Percentiles rank a stretch among this genome's conserved stretches.
Conservation (phyloP, 352 stramenopile genomes). For the Pythium dissimile region DNA sequence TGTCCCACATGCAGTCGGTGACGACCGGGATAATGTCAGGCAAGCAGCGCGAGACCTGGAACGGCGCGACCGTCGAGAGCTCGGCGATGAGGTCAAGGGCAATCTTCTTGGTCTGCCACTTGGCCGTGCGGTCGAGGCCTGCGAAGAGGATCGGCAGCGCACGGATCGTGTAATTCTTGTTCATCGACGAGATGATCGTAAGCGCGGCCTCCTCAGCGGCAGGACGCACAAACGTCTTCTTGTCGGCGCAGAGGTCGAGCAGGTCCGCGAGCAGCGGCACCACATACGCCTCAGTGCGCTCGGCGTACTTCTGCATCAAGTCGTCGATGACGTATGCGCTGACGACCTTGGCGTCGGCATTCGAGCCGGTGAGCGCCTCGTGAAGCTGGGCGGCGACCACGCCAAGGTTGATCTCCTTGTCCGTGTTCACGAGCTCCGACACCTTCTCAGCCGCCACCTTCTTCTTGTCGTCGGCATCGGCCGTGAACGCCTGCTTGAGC, state of each 20-base stretch:
- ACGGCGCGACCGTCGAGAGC: constrained; percentile 91
- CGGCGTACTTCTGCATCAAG: constrained; percentile 84
- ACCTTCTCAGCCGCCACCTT: constrained; percentile 84
- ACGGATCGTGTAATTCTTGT: constrained; percentile 86
- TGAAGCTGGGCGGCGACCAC: constrained; percentile 70
- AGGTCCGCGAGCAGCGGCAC: constrained; percentile 62
- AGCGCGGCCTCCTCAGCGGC: constrained; percentile 72
- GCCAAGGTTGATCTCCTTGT: constrained; percentile 70
- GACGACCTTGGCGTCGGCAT: constrained; percentile 69
- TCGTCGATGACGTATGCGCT: constrained; percentile 75
- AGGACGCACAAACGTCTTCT: constrained; percentile 71
- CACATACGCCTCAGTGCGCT: constrained; percentile 77
- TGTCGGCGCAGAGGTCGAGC: constrained; percentile 81
- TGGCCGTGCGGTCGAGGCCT: constrained; percentile 78
- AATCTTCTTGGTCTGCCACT: constrained; percentile 98
- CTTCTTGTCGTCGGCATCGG: constrained; percentile 57
- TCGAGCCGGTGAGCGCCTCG: constrained; percentile 44
- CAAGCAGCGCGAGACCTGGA: constrained; percentile 94
- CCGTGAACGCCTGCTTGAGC: constrained; percentile 69
- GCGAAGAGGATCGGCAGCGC: constrained; percentile 92
- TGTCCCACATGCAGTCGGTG: constrained; percentile 99
- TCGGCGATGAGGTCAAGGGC: constrained; percentile 93
- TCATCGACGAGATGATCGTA: constrained; percentile 76
- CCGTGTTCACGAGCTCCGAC: constrained; percentile 69
- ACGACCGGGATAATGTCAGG: constrained; percentile 97